These are phyloP conservation scores for Taiwanofungus camphoratus DNA, from an alignment of 1,284 basidiomycete genomes.

Conservation along the genomic window DNA sequence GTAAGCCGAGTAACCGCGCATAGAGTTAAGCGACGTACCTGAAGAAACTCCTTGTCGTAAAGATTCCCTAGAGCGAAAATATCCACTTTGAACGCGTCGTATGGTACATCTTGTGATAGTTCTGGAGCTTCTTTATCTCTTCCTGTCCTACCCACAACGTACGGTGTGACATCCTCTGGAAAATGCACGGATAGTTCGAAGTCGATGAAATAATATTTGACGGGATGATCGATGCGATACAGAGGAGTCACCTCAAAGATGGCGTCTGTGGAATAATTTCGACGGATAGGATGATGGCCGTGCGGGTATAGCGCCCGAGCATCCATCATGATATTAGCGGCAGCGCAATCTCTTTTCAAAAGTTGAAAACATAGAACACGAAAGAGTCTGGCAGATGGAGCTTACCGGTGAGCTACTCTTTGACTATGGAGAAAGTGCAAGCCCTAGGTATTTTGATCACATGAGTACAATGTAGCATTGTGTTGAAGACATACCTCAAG, in stretches of 20 bases:
- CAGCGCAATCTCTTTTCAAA: constrained; percentile 17
- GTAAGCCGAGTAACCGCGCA: neutral
- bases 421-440: constrained; percentile 20
- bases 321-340: constrained; percentile 26
- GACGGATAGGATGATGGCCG: constrained; percentile 21
- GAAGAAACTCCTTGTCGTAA: constrained; percentile 11
- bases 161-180: constrained; percentile 5
- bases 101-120: constrained; percentile 18
- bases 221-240: constrained; percentile 3
- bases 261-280: constrained; percentile 7
- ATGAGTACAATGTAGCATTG: neutral
- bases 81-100: constrained; percentile 28
- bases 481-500: constrained; percentile 21
- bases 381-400: neutral
- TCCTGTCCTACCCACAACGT: constrained; percentile 13
- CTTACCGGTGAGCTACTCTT: constrained; percentile 21
- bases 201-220: constrained; percentile 25
- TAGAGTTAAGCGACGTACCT: constrained; percentile 4
- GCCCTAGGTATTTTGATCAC: constrained; percentile 12
- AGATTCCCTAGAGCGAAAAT: constrained; percentile 25
- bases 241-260: neutral
- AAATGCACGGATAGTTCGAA: constrained; percentile 20
- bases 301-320: constrained; percentile 18
- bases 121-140: constrained; percentile 25
- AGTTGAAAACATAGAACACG: neutral